These are phyloP conservation scores for Aspergillus thermomutatus DNA, from an alignment of 2,329 filamentous ascomycete species.

Conservation along the genomic window DNA sequence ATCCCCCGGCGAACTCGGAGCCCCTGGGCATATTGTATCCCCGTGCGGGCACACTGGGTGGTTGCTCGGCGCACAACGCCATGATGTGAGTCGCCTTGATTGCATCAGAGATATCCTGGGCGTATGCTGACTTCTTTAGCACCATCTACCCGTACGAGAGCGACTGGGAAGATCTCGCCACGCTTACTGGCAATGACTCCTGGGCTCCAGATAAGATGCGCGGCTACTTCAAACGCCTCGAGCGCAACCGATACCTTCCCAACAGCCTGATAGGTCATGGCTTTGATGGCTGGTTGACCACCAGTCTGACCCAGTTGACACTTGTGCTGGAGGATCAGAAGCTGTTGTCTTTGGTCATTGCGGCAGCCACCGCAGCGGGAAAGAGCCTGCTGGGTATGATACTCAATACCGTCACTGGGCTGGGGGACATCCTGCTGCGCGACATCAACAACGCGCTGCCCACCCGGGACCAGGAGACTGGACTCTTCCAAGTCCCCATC, in stretches of 20 bases:
- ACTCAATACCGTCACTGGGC: slow-evolving; percentile 41
- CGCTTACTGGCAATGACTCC: slow-evolving; percentile 56
- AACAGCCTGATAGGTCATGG: slow-evolving; percentile 50
- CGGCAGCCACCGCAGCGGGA: slow-evolving; percentile 52
- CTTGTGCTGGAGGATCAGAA: slow-evolving; percentile 53
- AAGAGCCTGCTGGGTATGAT: slow-evolving; percentile 38
- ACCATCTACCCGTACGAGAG: slow-evolving; percentile 55
- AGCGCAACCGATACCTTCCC: slow-evolving; percentile 52
- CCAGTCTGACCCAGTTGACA: slow-evolving; percentile 49
- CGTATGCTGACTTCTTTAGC: slow-evolving; percentile 10
- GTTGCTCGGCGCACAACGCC: slow-evolving; percentile 60
- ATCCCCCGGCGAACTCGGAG: slow-evolving; percentile 49
- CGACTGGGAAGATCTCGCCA: slow-evolving; percentile 57
- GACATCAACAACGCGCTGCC: slow-evolving; percentile 51
- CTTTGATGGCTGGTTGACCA: slow-evolving; percentile 56
- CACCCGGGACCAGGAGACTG: slow-evolving; percentile 45
- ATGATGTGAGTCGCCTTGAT: slow-evolving; percentile 41
- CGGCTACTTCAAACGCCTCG: slow-evolving; percentile 52
- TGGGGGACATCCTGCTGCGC: slow-evolving; percentile 45
- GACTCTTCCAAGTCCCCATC: slow-evolving; percentile 59
- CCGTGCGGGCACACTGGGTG: slow-evolving; percentile 53
- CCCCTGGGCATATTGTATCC: slow-evolving; percentile 56
- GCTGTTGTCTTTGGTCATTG: slow-evolving; percentile 51
- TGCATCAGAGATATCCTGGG: background rate
- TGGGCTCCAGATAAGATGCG: slow-evolving; percentile 58